Percentiles rank a stretch among this genome's conserved stretches.
These are phyloP conservation scores for Xylaria scruposa DNA, from an alignment of 495 filamentous ascomycete genomes.

Conservation along the genomic window DNA sequence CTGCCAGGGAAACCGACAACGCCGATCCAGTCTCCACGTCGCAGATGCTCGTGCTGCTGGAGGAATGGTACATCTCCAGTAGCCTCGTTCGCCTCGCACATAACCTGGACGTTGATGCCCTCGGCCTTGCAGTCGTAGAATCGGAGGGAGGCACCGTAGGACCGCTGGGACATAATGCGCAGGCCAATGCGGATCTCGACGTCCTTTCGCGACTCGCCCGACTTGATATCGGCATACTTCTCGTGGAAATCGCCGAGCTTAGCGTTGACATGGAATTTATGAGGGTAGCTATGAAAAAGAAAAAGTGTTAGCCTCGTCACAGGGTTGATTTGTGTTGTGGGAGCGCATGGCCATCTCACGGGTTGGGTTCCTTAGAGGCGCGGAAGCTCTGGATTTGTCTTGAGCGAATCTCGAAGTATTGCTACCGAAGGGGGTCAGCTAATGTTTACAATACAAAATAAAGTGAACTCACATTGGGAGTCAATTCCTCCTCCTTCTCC, in stretches of 20 bases:
- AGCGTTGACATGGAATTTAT: constrained; percentile 91
- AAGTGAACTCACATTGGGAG: constrained; percentile 68
- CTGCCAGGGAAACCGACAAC: constrained; percentile 82
- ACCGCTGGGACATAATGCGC: constrained; percentile 87
- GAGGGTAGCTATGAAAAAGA: constrained; percentile 67
- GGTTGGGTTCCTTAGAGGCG: constrained; percentile 79
- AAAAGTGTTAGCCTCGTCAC: neutral
- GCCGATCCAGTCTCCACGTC: constrained; percentile 79
- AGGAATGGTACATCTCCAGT: constrained; percentile 67
- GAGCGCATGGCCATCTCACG: constrained; percentile 38
- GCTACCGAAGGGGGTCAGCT: constrained; percentile 53
- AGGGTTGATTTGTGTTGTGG: neutral
- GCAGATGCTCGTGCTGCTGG: constrained; percentile 87
- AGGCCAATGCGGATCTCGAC: constrained; percentile 76
- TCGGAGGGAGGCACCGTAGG: constrained; percentile 80
- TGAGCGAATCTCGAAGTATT: constrained; percentile 98
- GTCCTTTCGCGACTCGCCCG: constrained; percentile 80
- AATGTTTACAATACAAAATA: neutral
- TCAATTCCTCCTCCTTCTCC: constrained; percentile 72
- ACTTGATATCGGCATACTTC: constrained; percentile 77
- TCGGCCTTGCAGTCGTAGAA: constrained; percentile 86
- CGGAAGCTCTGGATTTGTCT: constrained; percentile 84
- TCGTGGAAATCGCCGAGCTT: constrained; percentile 78
- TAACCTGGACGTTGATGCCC: constrained; percentile 85
- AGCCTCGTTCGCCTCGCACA: constrained; percentile 82